Conservation (phyloP, 2,329 filamentous ascomycete species). For the Ilyonectria robusta region DNA sequence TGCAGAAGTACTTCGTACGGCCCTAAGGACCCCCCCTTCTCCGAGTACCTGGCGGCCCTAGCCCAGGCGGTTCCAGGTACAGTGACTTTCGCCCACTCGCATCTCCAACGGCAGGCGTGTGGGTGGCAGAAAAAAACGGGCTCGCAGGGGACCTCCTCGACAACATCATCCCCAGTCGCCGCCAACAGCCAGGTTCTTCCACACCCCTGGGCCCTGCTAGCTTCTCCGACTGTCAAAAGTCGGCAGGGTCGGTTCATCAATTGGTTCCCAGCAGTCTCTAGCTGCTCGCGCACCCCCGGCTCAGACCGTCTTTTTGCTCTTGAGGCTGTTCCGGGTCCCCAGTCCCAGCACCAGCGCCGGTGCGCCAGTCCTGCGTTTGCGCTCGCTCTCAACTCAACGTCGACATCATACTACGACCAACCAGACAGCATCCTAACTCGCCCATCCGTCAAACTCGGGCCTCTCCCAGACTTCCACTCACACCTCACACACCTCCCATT, state of each 20-base stretch:
- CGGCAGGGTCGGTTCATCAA: constrained; percentile 49
- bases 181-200: constrained; percentile 44
- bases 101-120: constrained; percentile 37
- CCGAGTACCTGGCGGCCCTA: constrained; percentile 36
- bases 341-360: constrained; percentile 18
- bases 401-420: constrained; percentile 45
- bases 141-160: constrained; percentile 43
- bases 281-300: constrained; percentile 42
- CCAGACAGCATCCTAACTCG: constrained; percentile 40
- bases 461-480: constrained; percentile 32
- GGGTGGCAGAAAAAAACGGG: constrained; percentile 44
- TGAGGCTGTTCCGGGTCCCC: constrained; percentile 42
- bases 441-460: constrained; percentile 42
- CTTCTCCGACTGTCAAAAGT: constrained; percentile 48
- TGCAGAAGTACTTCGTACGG: constrained; percentile 3
- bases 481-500: constrained; percentile 28
- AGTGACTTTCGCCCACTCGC: constrained; percentile 41
- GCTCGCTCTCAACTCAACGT: constrained; percentile 39
- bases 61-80: constrained; percentile 46
- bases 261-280: constrained; percentile 45
- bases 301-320: constrained; percentile 49
- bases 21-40: constrained; percentile 12
- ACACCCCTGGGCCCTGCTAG: constrained; percentile 48
- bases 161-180: constrained; percentile 46
- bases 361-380: constrained; percentile 19